Evolutionary conservation across 192 early-diverging fungal species (phyloP), one percentile per base, ranked within the genome.

Genomic region (Lunasporangiospora selenospora): DNA sequence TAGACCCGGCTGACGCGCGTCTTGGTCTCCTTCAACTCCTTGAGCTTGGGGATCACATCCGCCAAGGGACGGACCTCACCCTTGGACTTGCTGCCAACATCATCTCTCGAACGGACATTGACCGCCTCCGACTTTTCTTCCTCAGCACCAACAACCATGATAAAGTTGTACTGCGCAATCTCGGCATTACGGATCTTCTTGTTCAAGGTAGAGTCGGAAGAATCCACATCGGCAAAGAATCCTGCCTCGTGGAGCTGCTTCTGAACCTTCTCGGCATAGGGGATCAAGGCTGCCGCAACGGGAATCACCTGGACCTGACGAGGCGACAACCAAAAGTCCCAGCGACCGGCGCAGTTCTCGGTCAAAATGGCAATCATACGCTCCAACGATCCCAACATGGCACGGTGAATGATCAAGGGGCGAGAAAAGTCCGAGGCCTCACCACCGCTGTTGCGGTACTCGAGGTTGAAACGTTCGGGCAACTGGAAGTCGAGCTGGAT

Each of bases 161-260:
- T 95, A 77, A 98, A 97, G 90, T 97, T 99, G 75, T 88, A 97
- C 49, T 95, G 95, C 30, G 90, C 81, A 26, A 98, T 64, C 82
- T 99, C 94, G 26, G 93, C 93, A 52, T 94, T 95, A 50, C 95
- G 89, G 77, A 99, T 94, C 90, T 99, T 99, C 89, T 97, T 98
- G 79, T 94, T 92, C 71, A 98, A 81, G 27, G 93, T 97, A 31
- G 86, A 84, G 67, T 93, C 95, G 30, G 85, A 83, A 37, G 91
- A 61, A 75, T 98, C 96, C 10, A 89, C 88, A 64, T 98, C 97
- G 12, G 80, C 93, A 75, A 89, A 87, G 57, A 98, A 82, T 6
- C 93, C 92, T 38, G 86, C 84, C 10, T 83, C 81, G 34, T 86
- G 84, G 44, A 97, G 80, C 60, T 78, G 75, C 61, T 92, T 65